These are phyloP conservation scores for Immersiella caudata DNA, from an alignment of 495 filamentous ascomycete species.

Conservation along the genomic window DNA sequence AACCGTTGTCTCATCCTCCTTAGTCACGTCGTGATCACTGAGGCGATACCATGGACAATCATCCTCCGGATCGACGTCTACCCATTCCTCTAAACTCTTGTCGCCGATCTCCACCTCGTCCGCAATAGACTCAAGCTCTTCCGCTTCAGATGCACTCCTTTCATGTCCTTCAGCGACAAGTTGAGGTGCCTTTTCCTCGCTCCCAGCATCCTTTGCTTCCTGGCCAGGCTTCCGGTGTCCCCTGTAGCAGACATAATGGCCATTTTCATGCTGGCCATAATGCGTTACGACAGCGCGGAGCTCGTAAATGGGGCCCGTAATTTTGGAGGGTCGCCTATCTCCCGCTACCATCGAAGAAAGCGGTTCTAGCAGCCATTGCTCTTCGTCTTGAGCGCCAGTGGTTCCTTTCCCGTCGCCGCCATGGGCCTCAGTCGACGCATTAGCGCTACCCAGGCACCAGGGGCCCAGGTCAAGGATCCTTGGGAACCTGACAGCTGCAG, in stretches of 20 bases:
- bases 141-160: not conserved
- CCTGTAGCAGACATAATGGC: conserved; percentile 91
- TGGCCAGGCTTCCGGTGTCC: conserved; percentile 53
- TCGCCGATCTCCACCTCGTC: conserved; percentile 1
- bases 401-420: not conserved
- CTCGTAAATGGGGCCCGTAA: conserved; percentile 67
- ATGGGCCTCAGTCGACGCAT: conserved; percentile 14
- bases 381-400: conserved; percentile 36
- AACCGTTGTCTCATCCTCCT: conserved; percentile 72
- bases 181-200: conserved; percentile 9
- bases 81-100: not conserved
- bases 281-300: conserved; percentile 87
- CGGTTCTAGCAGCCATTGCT: conserved; percentile 70
- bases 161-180: conserved; percentile 11
- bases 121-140: not conserved
- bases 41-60: conserved; percentile 74
- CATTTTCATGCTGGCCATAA: conserved; percentile 88
- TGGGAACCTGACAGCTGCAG: conserved; percentile 75
- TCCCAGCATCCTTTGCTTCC: not conserved
- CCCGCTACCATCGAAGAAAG: conserved; percentile 68
- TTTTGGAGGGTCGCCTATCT: conserved; percentile 40
- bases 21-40: conserved; percentile 80
- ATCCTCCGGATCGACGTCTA: conserved; percentile 5
- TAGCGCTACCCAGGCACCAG: conserved; percentile 72
- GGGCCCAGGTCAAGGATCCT: conserved; percentile 68